A percentile compares a stretch with the other conserved stretches of the same genome.
Evolutionary conservation across 495 filamentous ascomycete species (phyloP).

Genomic region (Podospora pseudopauciseta): DNA sequence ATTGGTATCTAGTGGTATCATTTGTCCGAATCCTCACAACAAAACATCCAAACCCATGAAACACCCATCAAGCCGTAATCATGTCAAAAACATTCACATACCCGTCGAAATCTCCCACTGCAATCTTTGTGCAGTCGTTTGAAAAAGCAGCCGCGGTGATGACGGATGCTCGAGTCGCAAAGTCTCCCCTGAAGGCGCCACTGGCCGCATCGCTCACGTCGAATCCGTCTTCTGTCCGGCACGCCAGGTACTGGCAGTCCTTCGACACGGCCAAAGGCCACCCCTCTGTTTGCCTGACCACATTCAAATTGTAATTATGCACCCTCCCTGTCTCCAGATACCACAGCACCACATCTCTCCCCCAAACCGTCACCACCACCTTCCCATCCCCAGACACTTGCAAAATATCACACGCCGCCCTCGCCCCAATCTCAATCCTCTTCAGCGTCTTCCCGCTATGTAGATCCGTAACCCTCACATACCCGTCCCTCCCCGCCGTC

Average conservation of each 20-base stretch:
- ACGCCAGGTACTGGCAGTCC: conserved; percentile 27
- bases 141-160: conserved; percentile 21
- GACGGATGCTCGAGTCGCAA: neutral
- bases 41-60: neutral
- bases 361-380: conserved; percentile 29
- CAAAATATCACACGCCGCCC: conserved; percentile 17
- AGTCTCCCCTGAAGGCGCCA: conserved; percentile 26
- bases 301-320: conserved; percentile 23
- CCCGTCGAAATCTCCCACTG: conserved; percentile 15
- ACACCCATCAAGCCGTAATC: conserved; percentile 10
- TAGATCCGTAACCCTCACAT: conserved; percentile 23
- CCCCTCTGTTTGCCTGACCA: conserved; percentile 22
- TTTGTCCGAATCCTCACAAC: neutral
- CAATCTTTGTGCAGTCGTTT: conserved; percentile 12
- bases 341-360: conserved; percentile 29
- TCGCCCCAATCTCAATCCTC: conserved; percentile 23
- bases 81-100: conserved; percentile 16
- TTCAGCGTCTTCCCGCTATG: conserved; percentile 23
- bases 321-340: conserved; percentile 18
- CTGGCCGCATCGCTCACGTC: conserved; percentile 29
- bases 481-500: conserved; percentile 27
- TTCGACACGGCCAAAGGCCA: conserved; percentile 34
- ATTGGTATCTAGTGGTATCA: neutral
- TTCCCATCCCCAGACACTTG: conserved; percentile 24
- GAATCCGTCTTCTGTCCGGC: conserved; percentile 32